These are phyloP conservation scores for Haplographium delicatum DNA, from an alignment of 495 filamentous ascomycete species.

Conservation along the genomic window DNA sequence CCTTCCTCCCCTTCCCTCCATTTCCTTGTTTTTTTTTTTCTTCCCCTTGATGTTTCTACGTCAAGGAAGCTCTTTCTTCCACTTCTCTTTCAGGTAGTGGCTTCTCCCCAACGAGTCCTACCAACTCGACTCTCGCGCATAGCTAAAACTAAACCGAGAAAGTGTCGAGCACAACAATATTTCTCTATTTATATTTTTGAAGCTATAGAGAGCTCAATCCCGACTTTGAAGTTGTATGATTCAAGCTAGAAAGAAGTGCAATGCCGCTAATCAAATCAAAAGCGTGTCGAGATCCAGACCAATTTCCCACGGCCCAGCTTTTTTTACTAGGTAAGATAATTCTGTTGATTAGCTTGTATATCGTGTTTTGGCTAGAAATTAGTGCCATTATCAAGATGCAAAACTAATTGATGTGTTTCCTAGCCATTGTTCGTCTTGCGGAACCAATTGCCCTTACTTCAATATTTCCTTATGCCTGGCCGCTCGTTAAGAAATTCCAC, in stretches of 20 bases:
- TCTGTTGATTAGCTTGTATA: too few relatives aligned
- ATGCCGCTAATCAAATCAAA: conserved; percentile 20
- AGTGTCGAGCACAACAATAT: too few relatives aligned
- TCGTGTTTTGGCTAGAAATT: not conserved
- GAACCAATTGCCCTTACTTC: conserved; percentile 99
- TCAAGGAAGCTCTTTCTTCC: not conserved
- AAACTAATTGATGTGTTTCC: not conserved
- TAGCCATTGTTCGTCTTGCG: conserved; percentile 86
- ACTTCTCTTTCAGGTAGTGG: not conserved
- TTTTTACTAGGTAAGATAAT: conserved; percentile 24
- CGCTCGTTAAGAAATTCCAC: conserved; percentile 89
- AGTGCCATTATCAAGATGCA: not conserved
- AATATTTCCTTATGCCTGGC: conserved; percentile 97
- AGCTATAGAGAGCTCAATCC: not conserved
- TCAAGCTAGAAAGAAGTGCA: conserved; percentile 7
- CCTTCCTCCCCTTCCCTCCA: not conserved
- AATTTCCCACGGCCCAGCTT: conserved; percentile 25
- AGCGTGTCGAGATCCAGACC: conserved; percentile 19
- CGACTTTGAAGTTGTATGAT: conserved; percentile 9
- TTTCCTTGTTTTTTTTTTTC: not conserved
- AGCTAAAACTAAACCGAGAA: not conserved
- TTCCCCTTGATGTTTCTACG: not conserved
- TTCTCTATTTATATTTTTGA: too few relatives aligned
- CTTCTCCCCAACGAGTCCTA: not conserved
- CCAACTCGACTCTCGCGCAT: not conserved